Conservation (phyloP, 192 early-diverging fungal species). For the Dispira simplex region DNA sequence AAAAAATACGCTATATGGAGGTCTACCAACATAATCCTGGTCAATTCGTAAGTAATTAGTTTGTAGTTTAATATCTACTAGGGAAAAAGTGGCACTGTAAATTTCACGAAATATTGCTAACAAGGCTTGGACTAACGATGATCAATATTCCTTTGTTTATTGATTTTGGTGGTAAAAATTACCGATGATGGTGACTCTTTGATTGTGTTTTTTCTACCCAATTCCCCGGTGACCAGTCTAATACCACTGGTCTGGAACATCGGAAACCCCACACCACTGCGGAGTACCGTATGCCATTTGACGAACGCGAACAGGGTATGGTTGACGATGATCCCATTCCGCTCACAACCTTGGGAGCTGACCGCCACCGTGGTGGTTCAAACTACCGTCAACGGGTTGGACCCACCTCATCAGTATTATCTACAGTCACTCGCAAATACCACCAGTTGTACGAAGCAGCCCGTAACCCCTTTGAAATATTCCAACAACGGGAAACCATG, state of each 20-base stretch:
- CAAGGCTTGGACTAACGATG: background rate
- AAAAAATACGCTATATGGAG: constrained; percentile 77
- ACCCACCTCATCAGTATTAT: constrained; percentile 12
- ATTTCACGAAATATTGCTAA: background rate
- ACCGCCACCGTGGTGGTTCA: no score
- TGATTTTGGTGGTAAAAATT: background rate
- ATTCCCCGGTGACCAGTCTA: no score
- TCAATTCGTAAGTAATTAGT: background rate
- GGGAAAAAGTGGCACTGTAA: background rate
- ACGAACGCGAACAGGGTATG: no score
- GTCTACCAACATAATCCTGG: constrained; percentile 27
- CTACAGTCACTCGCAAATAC: constrained; percentile 46
- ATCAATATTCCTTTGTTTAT: background rate
- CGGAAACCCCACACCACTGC: no score
- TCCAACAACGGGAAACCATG: constrained; percentile 56
- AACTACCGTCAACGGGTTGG: no score
- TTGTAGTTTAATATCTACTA: background rate
- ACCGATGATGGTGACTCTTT: background rate
- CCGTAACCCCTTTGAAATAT: constrained; percentile 80
- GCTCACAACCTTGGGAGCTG: no score
- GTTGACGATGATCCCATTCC: no score
- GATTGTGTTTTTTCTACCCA: no score
- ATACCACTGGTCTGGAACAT: no score
- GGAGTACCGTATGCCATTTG: no score
- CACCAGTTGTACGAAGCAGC: constrained; percentile 67